Percentiles rank a stretch among this genome's conserved stretches.
Evolutionary conservation across 768 basidiomycete genomes (phyloP).

Genomic region (Boletus rex-veris): DNA sequence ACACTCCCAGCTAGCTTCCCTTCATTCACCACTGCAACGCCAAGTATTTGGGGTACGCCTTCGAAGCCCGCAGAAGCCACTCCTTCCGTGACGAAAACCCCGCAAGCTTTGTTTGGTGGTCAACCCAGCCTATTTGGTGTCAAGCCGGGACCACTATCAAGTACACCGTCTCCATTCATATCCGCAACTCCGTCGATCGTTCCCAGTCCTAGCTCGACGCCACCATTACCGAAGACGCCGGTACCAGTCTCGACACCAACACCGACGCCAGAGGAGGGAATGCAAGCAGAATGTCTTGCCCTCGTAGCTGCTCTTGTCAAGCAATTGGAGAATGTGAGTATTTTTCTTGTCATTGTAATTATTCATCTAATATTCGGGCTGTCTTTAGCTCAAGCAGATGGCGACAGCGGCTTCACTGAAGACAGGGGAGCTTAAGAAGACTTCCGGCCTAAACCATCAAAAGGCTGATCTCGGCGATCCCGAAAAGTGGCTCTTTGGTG

Average conservation of each 20-base stretch:
- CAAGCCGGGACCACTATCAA: neutral
- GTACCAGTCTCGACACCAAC: conserved; percentile 8
- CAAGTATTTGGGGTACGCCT: conserved; percentile 4
- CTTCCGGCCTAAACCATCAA: conserved; percentile 35
- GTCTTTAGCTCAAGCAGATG: conserved; percentile 41
- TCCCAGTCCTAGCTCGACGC: conserved; percentile 3
- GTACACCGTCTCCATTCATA: neutral
- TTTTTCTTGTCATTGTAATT: neutral
- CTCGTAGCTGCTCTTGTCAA: conserved; percentile 45
- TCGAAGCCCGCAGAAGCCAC: conserved; percentile 2
- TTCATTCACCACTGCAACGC: conserved; percentile 8
- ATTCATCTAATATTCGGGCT: neutral
- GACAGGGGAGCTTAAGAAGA: conserved; percentile 36
- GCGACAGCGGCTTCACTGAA: conserved; percentile 38
- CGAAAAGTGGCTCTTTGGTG: conserved; percentile 52
- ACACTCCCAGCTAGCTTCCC: conserved; percentile 5
- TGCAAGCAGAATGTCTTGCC: conserved; percentile 61
- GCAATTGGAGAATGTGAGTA: conserved; percentile 60
- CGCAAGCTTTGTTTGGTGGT: conserved; percentile 9
- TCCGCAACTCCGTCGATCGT: neutral
- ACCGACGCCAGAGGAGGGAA: conserved; percentile 47
- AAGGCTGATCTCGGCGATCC: conserved; percentile 45
- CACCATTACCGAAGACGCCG: neutral
- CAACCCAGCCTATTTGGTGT: conserved; percentile 10
- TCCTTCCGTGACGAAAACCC: neutral